A percentile compares a stretch with the other conserved stretches of the same genome.
Conservation (phyloP, 768 basidiomycete genomes). For the Trametes cingulata region DNA sequence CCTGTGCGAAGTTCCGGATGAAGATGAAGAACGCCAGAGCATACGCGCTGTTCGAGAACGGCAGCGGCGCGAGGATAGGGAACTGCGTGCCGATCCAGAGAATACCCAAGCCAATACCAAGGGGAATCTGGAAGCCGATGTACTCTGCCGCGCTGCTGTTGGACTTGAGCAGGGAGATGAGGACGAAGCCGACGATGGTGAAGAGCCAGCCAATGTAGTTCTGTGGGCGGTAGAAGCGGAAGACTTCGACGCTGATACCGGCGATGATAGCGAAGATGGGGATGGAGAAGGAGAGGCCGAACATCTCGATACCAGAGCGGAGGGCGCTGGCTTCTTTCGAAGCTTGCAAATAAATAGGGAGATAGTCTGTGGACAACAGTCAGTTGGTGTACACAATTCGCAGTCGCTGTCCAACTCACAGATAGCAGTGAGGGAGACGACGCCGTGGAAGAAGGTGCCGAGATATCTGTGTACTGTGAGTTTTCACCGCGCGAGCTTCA, state of each 20-base stretch:
- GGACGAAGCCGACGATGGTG: constrained; percentile 36
- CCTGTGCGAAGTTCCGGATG: constrained; percentile 27
- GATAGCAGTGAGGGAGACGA: constrained; percentile 14
- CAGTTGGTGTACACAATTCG: no score
- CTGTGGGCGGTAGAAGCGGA: constrained; percentile 40
- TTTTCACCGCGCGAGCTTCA: background rate
- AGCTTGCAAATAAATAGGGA: constrained; percentile 42
- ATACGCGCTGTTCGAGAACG: constrained; percentile 34
- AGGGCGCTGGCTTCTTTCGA: constrained; percentile 38
- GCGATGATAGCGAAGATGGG: constrained; percentile 42
- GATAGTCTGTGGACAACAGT: constrained; percentile 42
- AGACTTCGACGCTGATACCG: constrained; percentile 38
- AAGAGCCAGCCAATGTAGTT: constrained; percentile 41
- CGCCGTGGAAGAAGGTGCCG: constrained; percentile 15
- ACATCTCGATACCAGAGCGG: constrained; percentile 20
- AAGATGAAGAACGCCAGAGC: constrained; percentile 38
- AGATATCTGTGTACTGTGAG: constrained; percentile 3
- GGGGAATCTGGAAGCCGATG: constrained; percentile 27
- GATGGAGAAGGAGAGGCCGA: constrained; percentile 34
- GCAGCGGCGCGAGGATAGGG: constrained; percentile 24
- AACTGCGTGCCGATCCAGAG: constrained; percentile 13
- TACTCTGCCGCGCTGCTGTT: constrained; percentile 19
- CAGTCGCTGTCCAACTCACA: constrained; percentile 1
- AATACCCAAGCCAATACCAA: constrained; percentile 35
- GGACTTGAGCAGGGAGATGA: constrained; percentile 35